phyloP scores from a whole-genome alignment of 805 yeast species.

The Myxozyma kluyveri region DNA sequence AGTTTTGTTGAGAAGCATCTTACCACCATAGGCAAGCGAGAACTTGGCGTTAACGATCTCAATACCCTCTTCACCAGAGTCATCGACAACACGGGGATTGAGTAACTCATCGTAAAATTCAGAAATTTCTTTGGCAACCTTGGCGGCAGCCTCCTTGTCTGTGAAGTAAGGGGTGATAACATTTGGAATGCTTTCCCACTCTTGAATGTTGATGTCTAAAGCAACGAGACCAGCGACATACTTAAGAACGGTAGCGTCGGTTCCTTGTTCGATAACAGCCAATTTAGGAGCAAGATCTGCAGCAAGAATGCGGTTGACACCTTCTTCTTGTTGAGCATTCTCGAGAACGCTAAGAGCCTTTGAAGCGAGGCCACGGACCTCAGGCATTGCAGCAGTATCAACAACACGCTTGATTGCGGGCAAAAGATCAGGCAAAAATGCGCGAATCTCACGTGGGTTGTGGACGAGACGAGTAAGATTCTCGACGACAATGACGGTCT shows the following conservation, averaged over 20 bases:
- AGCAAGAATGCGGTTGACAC: conserved; percentile 63
- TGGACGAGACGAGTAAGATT: conserved; percentile 93
- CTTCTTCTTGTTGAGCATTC: conserved; percentile 74
- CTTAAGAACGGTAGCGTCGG: conserved; percentile 47
- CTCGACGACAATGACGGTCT: conserved; percentile 93
- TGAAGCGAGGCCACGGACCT: conserved; percentile 87
- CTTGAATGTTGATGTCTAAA: conserved; percentile 40
- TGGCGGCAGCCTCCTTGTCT: conserved; percentile 40
- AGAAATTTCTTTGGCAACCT: conserved; percentile 24
- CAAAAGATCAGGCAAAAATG: conserved; percentile 75
- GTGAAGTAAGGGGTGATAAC: conserved; percentile 51
- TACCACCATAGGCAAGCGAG: conserved; percentile 94
- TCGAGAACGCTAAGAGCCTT: conserved; percentile 80
- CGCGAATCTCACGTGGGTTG: conserved; percentile 86
- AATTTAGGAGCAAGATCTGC: conserved; percentile 35
- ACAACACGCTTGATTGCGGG: conserved; percentile 93
- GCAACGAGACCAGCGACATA: conserved; percentile 37
- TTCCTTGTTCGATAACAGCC: conserved; percentile 40
- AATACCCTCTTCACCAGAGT: conserved; percentile 49
- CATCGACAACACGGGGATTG: conserved; percentile 22
- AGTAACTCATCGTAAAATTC: conserved; percentile 18
- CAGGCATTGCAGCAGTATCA: conserved; percentile 89
- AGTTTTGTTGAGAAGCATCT: conserved; percentile 94
- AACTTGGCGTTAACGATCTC: conserved; percentile 92
- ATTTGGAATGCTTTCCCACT: conserved; percentile 37